Conservation (phyloP, 2,329 filamentous ascomycete genomes). For the Onygenales sp. region DNA sequence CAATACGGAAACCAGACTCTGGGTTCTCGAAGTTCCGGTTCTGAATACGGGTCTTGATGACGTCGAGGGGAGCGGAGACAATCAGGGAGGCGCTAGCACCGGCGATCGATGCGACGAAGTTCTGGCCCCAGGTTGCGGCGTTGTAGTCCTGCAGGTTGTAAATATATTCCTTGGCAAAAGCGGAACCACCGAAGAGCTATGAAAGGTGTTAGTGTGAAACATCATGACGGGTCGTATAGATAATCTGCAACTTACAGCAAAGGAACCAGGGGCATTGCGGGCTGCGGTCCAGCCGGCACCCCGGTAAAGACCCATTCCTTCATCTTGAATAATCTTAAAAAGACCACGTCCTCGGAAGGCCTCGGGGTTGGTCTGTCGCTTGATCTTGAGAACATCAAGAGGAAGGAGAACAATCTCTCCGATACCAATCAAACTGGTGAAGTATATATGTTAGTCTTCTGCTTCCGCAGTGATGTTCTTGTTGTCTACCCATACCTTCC, state of each 20-base stretch:
- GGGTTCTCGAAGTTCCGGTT: constrained; percentile 99
- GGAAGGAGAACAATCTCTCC: constrained; percentile 93
- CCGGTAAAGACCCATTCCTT: constrained; percentile 91
- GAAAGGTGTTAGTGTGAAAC: constrained; percentile 10
- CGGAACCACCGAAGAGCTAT: constrained; percentile 91
- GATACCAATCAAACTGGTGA: constrained; percentile 74
- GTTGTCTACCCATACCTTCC: constrained; percentile 54
- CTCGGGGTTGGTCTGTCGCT: constrained; percentile 97
- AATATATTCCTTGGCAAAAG: constrained; percentile 94
- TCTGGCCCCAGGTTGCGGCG: constrained; percentile 85
- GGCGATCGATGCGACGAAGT: constrained; percentile 92
- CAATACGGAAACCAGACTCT: constrained; percentile 83
- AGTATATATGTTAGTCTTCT: constrained; percentile 7
- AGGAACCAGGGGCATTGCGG: constrained; percentile 91
- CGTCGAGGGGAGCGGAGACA: constrained; percentile 91
- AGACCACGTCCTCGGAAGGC: constrained; percentile 92
- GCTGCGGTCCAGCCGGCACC: constrained; percentile 97
- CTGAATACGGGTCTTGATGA: constrained; percentile 97
- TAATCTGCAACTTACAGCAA: constrained; percentile 58
- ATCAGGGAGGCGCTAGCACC: constrained; percentile 92
- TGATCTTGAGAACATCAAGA: constrained; percentile 97
- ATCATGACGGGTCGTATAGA: background rate
- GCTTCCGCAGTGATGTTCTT: background rate
- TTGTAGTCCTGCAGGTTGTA: constrained; percentile 92
- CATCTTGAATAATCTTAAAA: constrained; percentile 79